A percentile compares a stretch with the other conserved stretches of the same genome.
phyloP scores from a whole-genome alignment of 805 yeast species.

The Suhomyces sp. region DNA sequence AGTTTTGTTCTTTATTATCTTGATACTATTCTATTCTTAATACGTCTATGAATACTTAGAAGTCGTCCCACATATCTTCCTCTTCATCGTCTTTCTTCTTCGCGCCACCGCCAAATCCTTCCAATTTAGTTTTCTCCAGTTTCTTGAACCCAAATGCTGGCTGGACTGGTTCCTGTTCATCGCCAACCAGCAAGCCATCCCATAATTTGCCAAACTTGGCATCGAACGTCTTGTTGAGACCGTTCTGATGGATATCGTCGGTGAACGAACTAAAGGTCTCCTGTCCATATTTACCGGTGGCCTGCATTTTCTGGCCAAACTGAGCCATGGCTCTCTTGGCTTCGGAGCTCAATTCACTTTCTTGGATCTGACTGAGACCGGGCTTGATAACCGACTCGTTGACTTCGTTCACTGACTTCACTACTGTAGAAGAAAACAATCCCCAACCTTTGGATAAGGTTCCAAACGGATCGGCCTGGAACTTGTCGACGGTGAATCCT shows the following conservation, averaged over 20 bases:
- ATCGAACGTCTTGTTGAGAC: conserved; percentile 31
- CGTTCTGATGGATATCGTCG: conserved; percentile 37
- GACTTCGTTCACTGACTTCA: conserved; percentile 80
- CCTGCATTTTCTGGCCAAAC: conserved; percentile 91
- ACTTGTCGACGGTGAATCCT: conserved; percentile 60
- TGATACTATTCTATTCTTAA: background rate
- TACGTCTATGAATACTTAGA: conserved; percentile 30
- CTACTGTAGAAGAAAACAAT: conserved; percentile 78
- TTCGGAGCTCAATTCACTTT: conserved; percentile 74
- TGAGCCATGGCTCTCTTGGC: conserved; percentile 94
- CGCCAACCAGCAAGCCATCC: conserved; percentile 48
- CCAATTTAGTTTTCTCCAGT: conserved; percentile 52
- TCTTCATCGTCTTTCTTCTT: conserved; percentile 37
- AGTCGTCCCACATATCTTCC: conserved; percentile 70
- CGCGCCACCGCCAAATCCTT: conserved; percentile 43
- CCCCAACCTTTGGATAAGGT: conserved; percentile 94
- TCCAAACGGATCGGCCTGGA: conserved; percentile 86
- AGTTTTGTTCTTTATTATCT: background rate
- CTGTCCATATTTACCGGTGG: conserved; percentile 74
- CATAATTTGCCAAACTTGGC: conserved; percentile 52
- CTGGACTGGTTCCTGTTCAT: conserved; percentile 38
- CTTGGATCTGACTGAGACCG: conserved; percentile 72
- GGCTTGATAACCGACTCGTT: conserved; percentile 89
- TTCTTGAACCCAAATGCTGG: conserved; percentile 75
- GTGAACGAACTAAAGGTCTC: conserved; percentile 64